Evolutionary conservation across 2,329 filamentous ascomycete genomes (phyloP), one percentile per base, ranked within the genome.

Genomic region (Colletotrichum destructivum): DNA sequence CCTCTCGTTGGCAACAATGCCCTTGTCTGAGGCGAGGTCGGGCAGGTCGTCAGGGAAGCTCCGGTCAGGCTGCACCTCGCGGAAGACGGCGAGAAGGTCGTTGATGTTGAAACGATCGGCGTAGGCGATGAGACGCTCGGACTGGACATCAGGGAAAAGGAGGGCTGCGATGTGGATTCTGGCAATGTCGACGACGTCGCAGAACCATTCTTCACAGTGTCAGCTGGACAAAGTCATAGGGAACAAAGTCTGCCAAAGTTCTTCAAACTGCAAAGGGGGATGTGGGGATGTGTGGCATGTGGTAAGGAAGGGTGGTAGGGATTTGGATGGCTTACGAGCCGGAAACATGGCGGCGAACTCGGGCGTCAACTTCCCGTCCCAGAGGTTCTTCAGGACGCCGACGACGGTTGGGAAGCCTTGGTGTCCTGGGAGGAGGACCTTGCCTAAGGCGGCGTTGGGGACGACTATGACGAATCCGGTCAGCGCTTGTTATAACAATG

Each of bases 391-490:
- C 18, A 75, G 31, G 16, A 77, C 21, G 0, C 54, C 73, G 7
- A 74, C 75, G 12, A 75, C 81, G 11, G 76, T 78, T 0, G 76
- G 75, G 3, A 59, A 77, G 2, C 74, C 75, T 31, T 77, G 78
- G 15, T 71, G 71, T 1, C 46, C 61, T 0, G 64, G 69, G 11
- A 76, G 74, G 0, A 80, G 54, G 0, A 75, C 62, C 1, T 38
- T 64, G 0, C 79, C 79, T 8, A 78, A 74, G 60, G 77, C 80
- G n/a, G 73, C 71, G 55, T 76, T 77, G 0, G 80, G 78, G 2
- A 81, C 60, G 0, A 82, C 76, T 72, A 55, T 23, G 5, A 23
- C 1, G 18, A 21, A 4, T 16, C 35, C 31, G 47, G 21, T 26
- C 7, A 8, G 0, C 26, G 26, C 26, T 31, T 31, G 26, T 31